Base-by-base conservation (phyloP, 2,329 filamentous ascomycete species). In the Aureobasidium pullulans region DNA sequence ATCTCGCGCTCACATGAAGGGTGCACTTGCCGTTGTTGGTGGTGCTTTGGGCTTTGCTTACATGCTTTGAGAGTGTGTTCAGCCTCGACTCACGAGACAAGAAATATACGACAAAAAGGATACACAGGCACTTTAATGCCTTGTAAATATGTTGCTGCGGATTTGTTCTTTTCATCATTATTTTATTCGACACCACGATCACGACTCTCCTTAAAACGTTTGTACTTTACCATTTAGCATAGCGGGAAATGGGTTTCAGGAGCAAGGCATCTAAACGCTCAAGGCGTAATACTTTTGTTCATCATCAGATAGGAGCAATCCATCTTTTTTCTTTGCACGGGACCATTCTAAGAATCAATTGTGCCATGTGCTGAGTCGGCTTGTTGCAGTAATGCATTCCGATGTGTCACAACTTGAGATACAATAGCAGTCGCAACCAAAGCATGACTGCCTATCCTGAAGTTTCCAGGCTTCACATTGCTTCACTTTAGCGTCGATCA, bases 31-130 rank as follows among this genome's bases (percentile, higher is more conserved):
- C 10, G 36, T 73, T 19, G 61, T 71, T 15, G 74, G 68, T 48
- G 71, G 67, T 19, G 65, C 66, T 6, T 60, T 71, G 3, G 69
- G 73, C 13, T 66, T 73, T 32, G 70, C 67, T 3, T 69, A 69
- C 46, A 65, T 72, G 32, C 54, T 75, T 34, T 73, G 70, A 64
- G 52, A 23, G 23, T 9, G 23, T n/a, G 39, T 11, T 52, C 50
- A 8, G 15, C 7, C 9, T 31, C 9, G 4, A 13, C 39, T 44
- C 42, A 47, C 15, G 57, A 44, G 10, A n/a, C 37, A 34, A 19
- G 60, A 53, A 31, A 43, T n/a, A n/a, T 43, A 15, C 11, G 23
- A 54, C 40, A 48, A 37, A 48, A 36, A 37, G 37, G 57, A 57
- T 43, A 46, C 59, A 49, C 16, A 23, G 34, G 34, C 32, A 32